Evolutionary conservation across 2,329 filamentous ascomycete species (phyloP).

Genomic region (Colletotrichum truncatum): DNA sequence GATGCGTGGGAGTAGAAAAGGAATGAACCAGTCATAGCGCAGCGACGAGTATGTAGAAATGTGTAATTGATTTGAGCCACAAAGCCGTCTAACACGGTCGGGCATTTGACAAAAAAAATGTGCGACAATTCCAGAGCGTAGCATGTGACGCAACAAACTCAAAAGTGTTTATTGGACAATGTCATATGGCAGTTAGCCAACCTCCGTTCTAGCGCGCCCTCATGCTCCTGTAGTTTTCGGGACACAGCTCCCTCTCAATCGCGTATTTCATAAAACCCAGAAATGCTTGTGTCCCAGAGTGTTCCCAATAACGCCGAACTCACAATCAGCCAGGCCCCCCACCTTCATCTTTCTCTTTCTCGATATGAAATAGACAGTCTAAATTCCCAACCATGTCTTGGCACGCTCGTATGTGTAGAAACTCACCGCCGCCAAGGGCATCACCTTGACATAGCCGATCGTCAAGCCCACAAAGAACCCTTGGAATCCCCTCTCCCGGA

Average conservation of each 20-base stretch:
- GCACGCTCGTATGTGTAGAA: constrained; percentile 74
- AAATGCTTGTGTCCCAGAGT: constrained; percentile 26
- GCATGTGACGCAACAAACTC: constrained; percentile 4
- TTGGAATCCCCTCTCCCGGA: constrained; percentile 75
- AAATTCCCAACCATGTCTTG: constrained; percentile 74
- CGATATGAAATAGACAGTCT: background rate
- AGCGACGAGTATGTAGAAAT: background rate
- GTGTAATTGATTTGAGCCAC: background rate
- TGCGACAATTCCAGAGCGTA: background rate
- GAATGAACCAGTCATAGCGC: constrained; percentile 11
- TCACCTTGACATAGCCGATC: constrained; percentile 94
- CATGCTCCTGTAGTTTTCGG: background rate
- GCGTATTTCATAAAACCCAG: constrained; percentile 14
- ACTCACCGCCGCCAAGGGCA: constrained; percentile 83
- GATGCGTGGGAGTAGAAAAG: constrained; percentile 55
- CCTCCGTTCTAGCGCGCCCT: constrained; percentile 18
- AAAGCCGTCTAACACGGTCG: background rate
- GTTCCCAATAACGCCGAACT: constrained; percentile 25
- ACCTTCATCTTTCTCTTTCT: background rate
- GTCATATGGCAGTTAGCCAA: constrained; percentile 12
- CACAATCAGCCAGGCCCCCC: background rate
- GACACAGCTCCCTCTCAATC: constrained; percentile 3
- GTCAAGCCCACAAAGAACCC: constrained; percentile 94
- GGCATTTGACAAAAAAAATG: background rate
- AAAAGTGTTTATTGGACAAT: constrained; percentile 15